Percentiles rank a stretch among this genome's conserved stretches.
Evolutionary conservation across 257 asterid genomes (phyloP).

Genomic region (Jacaranda mimosifolia): DNA sequence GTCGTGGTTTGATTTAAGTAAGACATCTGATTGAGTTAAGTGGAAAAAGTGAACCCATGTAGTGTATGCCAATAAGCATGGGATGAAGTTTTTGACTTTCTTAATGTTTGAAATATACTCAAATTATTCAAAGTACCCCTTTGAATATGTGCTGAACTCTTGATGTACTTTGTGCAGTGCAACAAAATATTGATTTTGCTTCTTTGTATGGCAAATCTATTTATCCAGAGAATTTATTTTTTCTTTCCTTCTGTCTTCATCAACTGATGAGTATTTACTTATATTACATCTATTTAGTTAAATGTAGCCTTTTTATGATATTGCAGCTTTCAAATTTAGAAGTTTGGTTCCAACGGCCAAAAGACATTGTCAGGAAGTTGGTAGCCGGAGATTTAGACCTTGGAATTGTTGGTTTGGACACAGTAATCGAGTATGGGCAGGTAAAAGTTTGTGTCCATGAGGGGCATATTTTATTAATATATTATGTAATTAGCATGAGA

Average conservation of each 20-base stretch:
- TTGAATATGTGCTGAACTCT: conserved; percentile 4
- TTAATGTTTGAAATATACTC: neutral
- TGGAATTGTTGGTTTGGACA: conserved; percentile 97
- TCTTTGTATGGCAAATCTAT: neutral
- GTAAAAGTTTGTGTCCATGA: conserved; percentile 38
- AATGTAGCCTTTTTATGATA: conserved; percentile 19
- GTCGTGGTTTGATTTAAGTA: neutral
- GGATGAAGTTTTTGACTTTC: neutral
- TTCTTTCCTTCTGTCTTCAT: neutral
- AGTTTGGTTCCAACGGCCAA: conserved; percentile 99
- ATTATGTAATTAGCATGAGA: conserved; percentile 16
- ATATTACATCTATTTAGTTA: conserved; percentile 21
- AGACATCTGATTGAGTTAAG: neutral
- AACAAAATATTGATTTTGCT: neutral
- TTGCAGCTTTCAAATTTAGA: conserved; percentile 82
- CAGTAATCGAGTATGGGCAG: conserved; percentile 82
- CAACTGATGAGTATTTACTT: conserved; percentile 3
- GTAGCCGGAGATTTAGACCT: conserved; percentile 96
- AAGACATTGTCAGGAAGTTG: conserved; percentile 92
- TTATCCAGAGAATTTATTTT: too few species aligned
- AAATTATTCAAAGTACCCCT: neutral
- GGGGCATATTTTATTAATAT: neutral
- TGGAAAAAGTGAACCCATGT: neutral
- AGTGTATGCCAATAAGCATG: neutral
- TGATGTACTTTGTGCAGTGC: conserved; percentile 1